These are phyloP conservation scores for Paxillus ammoniavirescens DNA, from an alignment of 768 basidiomycete species.

Conservation along the genomic window DNA sequence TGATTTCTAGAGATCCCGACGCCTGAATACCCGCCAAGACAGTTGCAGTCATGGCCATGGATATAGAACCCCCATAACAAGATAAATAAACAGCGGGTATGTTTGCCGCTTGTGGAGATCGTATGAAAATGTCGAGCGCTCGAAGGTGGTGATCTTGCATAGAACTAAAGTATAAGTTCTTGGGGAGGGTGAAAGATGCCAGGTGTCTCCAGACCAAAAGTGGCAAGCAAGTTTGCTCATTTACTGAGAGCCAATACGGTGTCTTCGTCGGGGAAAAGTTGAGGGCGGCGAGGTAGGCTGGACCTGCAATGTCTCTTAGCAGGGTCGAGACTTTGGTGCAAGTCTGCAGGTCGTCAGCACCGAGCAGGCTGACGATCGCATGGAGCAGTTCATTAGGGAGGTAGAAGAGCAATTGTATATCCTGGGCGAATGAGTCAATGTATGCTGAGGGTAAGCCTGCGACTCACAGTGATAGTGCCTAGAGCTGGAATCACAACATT, in stretches of 20 bases:
- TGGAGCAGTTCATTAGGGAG: not conserved
- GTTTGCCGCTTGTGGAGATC: not conserved
- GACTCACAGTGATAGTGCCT: too few species aligned
- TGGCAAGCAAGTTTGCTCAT: not conserved
- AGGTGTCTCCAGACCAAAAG: not conserved
- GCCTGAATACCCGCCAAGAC: not conserved
- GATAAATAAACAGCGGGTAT: not conserved
- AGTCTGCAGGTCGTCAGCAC: not conserved
- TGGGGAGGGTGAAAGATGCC: not conserved
- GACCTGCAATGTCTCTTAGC: not conserved
- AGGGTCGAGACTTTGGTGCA: not conserved
- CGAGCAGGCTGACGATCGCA: not conserved
- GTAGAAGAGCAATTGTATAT: too few species aligned
- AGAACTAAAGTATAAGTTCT: not conserved
- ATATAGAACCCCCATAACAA: not conserved
- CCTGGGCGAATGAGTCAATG: too few species aligned
- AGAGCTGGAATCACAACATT: too few species aligned
- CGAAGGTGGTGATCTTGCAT: not conserved
- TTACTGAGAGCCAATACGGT: not conserved
- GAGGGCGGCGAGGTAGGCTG: not conserved
- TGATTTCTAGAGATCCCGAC: not conserved
- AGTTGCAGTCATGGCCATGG: not conserved
- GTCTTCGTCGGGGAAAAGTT: not conserved
- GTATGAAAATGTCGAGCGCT: not conserved
- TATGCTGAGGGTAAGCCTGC: too few species aligned